Evolutionary conservation across 2,329 filamentous ascomycete genomes (phyloP).

Genomic region (Apiospora arundinis): DNA sequence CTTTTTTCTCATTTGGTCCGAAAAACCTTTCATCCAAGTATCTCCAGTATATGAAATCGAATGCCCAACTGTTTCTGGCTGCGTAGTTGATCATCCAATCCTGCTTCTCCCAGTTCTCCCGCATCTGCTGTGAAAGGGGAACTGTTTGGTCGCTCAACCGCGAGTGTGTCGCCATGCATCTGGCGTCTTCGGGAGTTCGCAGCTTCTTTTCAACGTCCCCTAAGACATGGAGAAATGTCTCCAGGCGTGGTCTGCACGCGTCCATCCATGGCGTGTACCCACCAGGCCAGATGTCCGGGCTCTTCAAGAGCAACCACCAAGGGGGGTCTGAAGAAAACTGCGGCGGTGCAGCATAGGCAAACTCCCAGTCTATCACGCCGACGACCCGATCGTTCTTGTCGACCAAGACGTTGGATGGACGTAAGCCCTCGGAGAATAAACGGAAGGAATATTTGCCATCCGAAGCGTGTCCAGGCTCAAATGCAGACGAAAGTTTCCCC

Average conservation of each 20-base stretch:
- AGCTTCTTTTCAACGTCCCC: slow-evolving; percentile 39
- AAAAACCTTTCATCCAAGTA: slow-evolving; percentile 44
- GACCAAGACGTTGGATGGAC: slow-evolving; percentile 42
- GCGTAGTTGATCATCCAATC: slow-evolving; percentile 44
- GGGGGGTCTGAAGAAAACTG: slow-evolving; percentile 44
- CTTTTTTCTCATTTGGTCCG: slow-evolving; percentile 31
- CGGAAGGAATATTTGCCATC: slow-evolving; percentile 38
- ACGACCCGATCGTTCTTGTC: slow-evolving; percentile 36
- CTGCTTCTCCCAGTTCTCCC: slow-evolving; percentile 43
- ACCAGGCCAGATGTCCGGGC: slow-evolving; percentile 40
- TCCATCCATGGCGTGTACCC: slow-evolving; percentile 40
- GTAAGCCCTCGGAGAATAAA: slow-evolving; percentile 45
- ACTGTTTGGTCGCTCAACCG: not conserved
- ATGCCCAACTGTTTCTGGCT: slow-evolving; percentile 45
- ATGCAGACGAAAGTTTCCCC: slow-evolving; percentile 31
- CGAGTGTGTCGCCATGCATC: not conserved
- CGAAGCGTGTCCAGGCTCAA: too few relatives aligned
- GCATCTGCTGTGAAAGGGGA: slow-evolving; percentile 43
- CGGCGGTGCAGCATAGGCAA: slow-evolving; percentile 42
- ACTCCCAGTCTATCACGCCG: slow-evolving; percentile 50
- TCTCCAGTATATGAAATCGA: slow-evolving; percentile 47
- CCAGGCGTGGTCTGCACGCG: slow-evolving; percentile 40
- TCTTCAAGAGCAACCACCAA: slow-evolving; percentile 46
- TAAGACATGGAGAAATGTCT: slow-evolving; percentile 42
- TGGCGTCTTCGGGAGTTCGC: not conserved